Conservation (phyloP, 768 basidiomycete genomes). For the Fomitopsis serialis region DNA sequence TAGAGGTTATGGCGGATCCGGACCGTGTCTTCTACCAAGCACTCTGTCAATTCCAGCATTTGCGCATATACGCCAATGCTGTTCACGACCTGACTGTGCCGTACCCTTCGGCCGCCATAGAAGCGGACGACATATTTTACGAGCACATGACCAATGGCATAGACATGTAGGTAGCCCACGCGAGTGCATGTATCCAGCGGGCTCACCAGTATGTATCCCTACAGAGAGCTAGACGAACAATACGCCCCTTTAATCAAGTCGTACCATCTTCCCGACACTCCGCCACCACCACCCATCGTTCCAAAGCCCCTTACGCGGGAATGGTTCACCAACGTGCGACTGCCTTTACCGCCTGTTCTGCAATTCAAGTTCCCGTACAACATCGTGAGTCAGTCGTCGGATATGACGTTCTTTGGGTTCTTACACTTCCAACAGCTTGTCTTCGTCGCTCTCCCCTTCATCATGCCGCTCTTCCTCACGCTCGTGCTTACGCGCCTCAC, state of each 20-base stretch:
- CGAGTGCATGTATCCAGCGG: not conserved
- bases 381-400: slow-evolving; percentile 40
- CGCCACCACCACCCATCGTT: slow-evolving; percentile 30
- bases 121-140: slow-evolving; percentile 60
- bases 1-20: slow-evolving; percentile 84
- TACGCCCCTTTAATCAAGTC: slow-evolving; percentile 54
- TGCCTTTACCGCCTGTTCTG: slow-evolving; percentile 51
- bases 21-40: slow-evolving; percentile 75
- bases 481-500: slow-evolving; percentile 52
- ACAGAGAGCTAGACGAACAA: slow-evolving; percentile 50
- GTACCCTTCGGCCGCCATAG: slow-evolving; percentile 73
- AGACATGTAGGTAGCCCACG: slow-evolving; percentile 38
- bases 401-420: not conserved
- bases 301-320: slow-evolving; percentile 37
- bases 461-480: slow-evolving; percentile 56
- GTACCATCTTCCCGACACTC: slow-evolving; percentile 34
- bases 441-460: slow-evolving; percentile 52
- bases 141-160: slow-evolving; percentile 52
- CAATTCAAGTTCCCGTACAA: slow-evolving; percentile 66
- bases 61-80: slow-evolving; percentile 79
- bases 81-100: slow-evolving; percentile 79
- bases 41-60: slow-evolving; percentile 56
- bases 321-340: slow-evolving; percentile 39
- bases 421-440: slow-evolving; percentile 34
- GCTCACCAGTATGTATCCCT: not conserved